Conservation (phyloP, 192 early-diverging fungal genomes). For the Bifiguratus adelaidae region DNA sequence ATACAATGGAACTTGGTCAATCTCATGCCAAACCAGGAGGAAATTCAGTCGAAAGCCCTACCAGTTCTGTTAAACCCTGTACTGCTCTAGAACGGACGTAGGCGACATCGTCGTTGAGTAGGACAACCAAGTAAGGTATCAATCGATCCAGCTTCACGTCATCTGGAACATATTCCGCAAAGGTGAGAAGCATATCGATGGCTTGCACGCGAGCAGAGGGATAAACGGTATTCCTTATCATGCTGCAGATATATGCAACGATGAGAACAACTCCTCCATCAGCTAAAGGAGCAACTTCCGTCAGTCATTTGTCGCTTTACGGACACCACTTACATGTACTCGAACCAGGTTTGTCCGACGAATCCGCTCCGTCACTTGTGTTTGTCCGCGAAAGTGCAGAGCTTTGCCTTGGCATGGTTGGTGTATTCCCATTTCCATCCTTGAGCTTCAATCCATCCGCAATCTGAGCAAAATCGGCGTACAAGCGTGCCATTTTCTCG, state of each 20-base stretch:
- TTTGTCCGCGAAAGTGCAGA: too few relatives aligned
- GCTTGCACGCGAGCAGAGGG: constrained; percentile 61
- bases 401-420: too few relatives aligned
- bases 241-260: constrained; percentile 53
- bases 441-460: constrained; percentile 39
- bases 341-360: too few relatives aligned
- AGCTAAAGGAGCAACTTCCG: constrained; percentile 21
- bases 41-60: constrained; percentile 18
- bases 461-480: constrained; percentile 64
- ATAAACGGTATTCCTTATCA: constrained; percentile 57
- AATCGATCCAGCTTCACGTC: constrained; percentile 64
- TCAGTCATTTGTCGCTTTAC: too few relatives aligned
- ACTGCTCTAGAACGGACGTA: constrained; percentile 53
- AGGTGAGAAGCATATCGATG: constrained; percentile 60
- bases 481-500: constrained; percentile 65
- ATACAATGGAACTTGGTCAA: neutral
- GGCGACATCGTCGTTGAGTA: constrained; percentile 52
- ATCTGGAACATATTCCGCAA: constrained; percentile 55
- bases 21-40: neutral
- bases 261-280: constrained; percentile 63
- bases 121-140: constrained; percentile 63
- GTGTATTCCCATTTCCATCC: constrained; percentile 4
- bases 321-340: too few relatives aligned
- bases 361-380: too few relatives aligned
- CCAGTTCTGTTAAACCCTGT: constrained; percentile 57